Base-by-base conservation (phyloP, 495 filamentous ascomycete genomes). In the Penicillium simplicissimum region DNA sequence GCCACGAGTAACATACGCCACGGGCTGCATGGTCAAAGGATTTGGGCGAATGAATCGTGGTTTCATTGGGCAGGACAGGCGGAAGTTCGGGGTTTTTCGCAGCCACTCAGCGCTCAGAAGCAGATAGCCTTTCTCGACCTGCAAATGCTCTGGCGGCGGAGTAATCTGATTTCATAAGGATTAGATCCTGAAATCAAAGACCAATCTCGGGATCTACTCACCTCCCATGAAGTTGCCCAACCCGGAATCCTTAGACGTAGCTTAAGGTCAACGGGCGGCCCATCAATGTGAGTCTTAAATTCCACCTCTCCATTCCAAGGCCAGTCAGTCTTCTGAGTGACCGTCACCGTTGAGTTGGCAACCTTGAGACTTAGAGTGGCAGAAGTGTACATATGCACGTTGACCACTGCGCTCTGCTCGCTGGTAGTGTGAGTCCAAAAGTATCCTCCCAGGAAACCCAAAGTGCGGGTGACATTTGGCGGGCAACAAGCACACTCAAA, bases 401-500 rank as follows among this genome's bases (percentile, higher is more conserved):
- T 78, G 40, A 84, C 72, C 34, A 70, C 65, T 31, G 72, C 70
- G 42, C 67, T 63, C 13, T 56, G 62, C 19, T 64, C 61, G 49
- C 66, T 38, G 6, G 68, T 62, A 4, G 37, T 65, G 60, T 73
- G 73, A 35, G 71, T 77, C 82, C 82, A 85, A 8, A 84, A 37
- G 57, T 84, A 86, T 5, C 82, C 84, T 17, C 83, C 82, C 15
- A 85, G 70, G 38, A 75, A 80, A 9, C 79, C 84, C 45, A 84
- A 72, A 1, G 82, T 72, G 23, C 84, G 72, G 17, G 79, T 76
- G 9, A 85, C 74, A 63, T 86, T 87, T 1, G 84, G 84, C 15
- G 84, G 84, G 68, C 84, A 87, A 55, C 84, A 85, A 28, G 83
- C 82, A 52, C 77, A 81, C 23, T 79, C 77, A 38, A 87, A 86